phyloP scores from a whole-genome alignment of 2,329 filamentous ascomycete genomes.

The Fusarium sp. region DNA sequence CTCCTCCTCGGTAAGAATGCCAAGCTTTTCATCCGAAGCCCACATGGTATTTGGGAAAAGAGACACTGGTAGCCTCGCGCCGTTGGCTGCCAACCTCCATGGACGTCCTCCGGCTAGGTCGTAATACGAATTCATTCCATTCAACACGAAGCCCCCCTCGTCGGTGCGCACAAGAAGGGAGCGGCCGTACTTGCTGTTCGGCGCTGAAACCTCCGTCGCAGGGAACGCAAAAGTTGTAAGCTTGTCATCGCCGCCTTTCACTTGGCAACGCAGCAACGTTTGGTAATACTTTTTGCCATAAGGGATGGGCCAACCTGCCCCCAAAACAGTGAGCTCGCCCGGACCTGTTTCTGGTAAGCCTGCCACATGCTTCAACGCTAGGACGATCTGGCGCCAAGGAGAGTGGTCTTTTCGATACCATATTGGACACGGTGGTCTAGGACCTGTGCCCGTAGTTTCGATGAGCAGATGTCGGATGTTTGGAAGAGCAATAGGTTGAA shows the following conservation, averaged over 20 bases:
- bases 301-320: no score
- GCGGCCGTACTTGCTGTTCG: background rate
- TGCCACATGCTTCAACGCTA: background rate
- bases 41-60: background rate
- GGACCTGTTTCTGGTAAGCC: background rate
- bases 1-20: background rate
- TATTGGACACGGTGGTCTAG: background rate
- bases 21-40: background rate
- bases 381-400: background rate
- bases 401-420: background rate
- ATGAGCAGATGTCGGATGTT: background rate
- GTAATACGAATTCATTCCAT: background rate
- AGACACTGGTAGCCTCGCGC: background rate
- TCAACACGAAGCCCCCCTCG: background rate
- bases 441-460: rapidly evolving
- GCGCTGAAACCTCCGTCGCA: background rate
- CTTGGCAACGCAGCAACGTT: conserved; percentile 1
- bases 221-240: conserved; percentile 7
- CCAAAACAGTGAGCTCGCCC: background rate
- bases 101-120: background rate
- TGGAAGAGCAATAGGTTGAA: background rate
- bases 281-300: background rate
- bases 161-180: background rate
- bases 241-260: background rate
- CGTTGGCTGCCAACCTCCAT: background rate